Evolutionary conservation across 1,284 basidiomycete species (phyloP).

Genomic region (Cryptococcus sp.): DNA sequence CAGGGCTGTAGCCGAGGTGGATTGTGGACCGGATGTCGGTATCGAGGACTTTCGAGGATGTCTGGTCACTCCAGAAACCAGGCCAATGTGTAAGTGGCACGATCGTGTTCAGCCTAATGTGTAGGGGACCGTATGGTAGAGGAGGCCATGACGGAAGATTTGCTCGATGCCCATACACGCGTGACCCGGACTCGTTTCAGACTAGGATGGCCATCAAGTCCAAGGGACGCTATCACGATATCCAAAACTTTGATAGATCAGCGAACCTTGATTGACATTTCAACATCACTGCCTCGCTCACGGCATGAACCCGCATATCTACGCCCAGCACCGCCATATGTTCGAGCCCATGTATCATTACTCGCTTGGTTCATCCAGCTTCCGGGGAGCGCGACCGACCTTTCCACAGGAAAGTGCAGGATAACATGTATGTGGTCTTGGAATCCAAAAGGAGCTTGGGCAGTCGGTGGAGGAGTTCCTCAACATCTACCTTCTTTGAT

Average conservation of each 20-base stretch:
- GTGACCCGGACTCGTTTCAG: conserved; percentile 86
- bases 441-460: conserved; percentile 85
- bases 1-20: conserved; percentile 76
- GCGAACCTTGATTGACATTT: conserved; percentile 81
- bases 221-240: conserved; percentile 88
- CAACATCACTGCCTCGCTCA: conserved; percentile 91
- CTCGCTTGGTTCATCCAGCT: conserved; percentile 89
- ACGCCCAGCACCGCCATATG: conserved; percentile 88
- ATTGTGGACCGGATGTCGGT: conserved; percentile 58
- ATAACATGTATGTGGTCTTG: conserved; percentile 95
- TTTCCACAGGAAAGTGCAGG: conserved; percentile 53
- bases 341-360: conserved; percentile 81
- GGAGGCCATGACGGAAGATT: conserved; percentile 72
- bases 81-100: conserved; percentile 59
- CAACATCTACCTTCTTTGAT: conserved; percentile 79
- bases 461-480: conserved; percentile 57
- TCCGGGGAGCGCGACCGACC: conserved; percentile 47
- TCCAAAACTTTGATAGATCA: conserved; percentile 76
- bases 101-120: neutral
- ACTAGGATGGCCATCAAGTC: conserved; percentile 93
- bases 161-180: conserved; percentile 78
- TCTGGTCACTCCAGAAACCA: conserved; percentile 74
- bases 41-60: conserved; percentile 79
- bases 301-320: conserved; percentile 87
- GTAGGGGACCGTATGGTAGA: conserved; percentile 86